phyloP scores from a whole-genome alignment of 108 stramenopile genomes.

The Pelagomonas calceolata region DNA sequence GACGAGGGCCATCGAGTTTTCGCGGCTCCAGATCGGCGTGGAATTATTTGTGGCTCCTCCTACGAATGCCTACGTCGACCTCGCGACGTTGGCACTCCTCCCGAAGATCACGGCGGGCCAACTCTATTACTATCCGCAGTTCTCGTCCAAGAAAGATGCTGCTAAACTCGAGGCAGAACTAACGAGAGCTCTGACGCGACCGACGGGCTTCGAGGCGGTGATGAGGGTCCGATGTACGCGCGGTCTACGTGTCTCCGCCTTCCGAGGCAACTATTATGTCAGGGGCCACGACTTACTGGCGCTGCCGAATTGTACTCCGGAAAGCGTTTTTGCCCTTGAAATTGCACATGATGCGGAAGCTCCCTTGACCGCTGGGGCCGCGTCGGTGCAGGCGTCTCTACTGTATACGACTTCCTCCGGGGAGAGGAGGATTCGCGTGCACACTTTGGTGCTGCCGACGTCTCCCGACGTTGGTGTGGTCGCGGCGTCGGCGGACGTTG shows the following conservation, averaged over 20 bases:
- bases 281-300: conserved; percentile 92
- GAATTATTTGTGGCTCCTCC: conserved; percentile 84
- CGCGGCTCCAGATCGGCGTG: conserved; percentile 85
- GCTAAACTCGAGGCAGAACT: conserved; percentile 69
- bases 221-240: conserved; percentile 89
- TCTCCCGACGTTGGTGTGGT: conserved; percentile 59
- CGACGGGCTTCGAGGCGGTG: conserved; percentile 89
- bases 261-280: conserved; percentile 94
- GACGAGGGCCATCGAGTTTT: conserved; percentile 88
- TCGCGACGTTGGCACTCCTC: conserved; percentile 70
- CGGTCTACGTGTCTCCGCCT: conserved; percentile 83
- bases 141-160: conserved; percentile 60
- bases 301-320: conserved; percentile 82
- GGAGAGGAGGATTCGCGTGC: conserved; percentile 91
- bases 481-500: conserved; percentile 61
- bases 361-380: conserved; percentile 55
- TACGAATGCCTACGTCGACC: conserved; percentile 83
- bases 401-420: conserved; percentile 89
- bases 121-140: conserved; percentile 78
- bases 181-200: conserved; percentile 55
- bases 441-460: conserved; percentile 82
- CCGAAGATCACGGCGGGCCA: conserved; percentile 76
- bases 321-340: conserved; percentile 85
- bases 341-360: conserved; percentile 83
- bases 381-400: conserved; percentile 86